Evolutionary conservation across 768 basidiomycete genomes (phyloP), one percentile per base, ranked within the genome.

Genomic region (Cystobasidiopsis lactophilus): DNA sequence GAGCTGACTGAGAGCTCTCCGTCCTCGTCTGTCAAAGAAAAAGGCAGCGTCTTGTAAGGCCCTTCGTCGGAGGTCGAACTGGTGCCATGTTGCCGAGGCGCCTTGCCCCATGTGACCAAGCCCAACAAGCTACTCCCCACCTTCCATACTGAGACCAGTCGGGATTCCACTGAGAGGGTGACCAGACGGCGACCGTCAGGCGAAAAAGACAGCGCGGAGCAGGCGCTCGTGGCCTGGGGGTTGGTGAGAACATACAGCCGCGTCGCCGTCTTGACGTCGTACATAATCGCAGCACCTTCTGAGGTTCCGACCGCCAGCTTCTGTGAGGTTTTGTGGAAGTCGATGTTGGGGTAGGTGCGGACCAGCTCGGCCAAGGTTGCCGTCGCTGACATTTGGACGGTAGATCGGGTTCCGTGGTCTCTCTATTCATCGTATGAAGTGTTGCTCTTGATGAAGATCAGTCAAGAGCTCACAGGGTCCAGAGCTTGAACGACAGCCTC

Each of bases 401-500:
- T 82, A 24, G 95, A 88, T 7, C 70, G 60, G 58, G 66, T 44
- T 79, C 75, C 62, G 7, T 7, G 16, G 33, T 35, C 33, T 7
- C 16, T 7, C 33, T 35, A 16, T 16, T 7, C 33, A 16, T 7
- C 33, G 7, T 16, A 35, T 35, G 9, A 35, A n/a, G n/a, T n/a
- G n/a, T n/a, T n/a, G n/a, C n/a, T n/a, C n/a, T n/a, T n/a, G n/a
- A n/a, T n/a, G n/a, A n/a, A n/a, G n/a, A n/a, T n/a, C 75, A 75
- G 3, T 74, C 66, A 0, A 71, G 83, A 40, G 72, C 78, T 64
- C 50, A 84, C 89, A 16, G 93, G 93, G 67, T 98, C 91, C 52
- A 98, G 71, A 0, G 86, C 93, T 64, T 88, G 89, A 18, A 96
- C 88, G 0, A 96, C 86, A 1, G 89, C 86, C 64, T 96, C 93